Evolutionary conservation across 371 early-diverging fungal species (phyloP), one percentile per base, ranked within the genome.

Genomic region (Syncephalastrum sp.): DNA sequence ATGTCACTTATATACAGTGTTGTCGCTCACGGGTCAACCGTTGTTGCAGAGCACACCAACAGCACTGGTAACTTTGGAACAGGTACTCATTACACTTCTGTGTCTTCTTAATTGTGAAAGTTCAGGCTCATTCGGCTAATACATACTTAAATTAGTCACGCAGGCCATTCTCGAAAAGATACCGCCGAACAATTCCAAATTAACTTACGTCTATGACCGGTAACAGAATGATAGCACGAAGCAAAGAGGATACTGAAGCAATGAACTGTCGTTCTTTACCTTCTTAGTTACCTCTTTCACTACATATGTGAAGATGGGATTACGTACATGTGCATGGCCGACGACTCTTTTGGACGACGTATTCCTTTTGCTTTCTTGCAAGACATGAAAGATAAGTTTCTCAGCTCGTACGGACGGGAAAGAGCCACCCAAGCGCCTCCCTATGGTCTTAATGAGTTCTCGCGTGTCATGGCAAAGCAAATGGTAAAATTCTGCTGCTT

Each of bases 191-290:
- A 89, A 94, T 74, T 91, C 91, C 29, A 93, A 93, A 64, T 75
- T 95, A 51, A 92, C 94, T 10, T 95, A 92, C 65, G 92, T 91
- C 42, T 93, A 92, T 64, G 94, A 94, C 74, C 79, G 91, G 89
- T 91, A 80, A 59, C 38, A 33, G 10, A 43, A 23, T 47, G 19
- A 6, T 25, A 16, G 5, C 4, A 29, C 4, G 29, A 29, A 6
- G 0, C 29, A 29, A 29, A 29, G 29, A 29, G 6, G 3, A 4
- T 6, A 29, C 7, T 7, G 3, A 6, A 29, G 7, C 7, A 29
- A 29, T 29, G 7, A 6, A 29, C 21, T 21, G n/a, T 25, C 27
- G 4, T 21, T 24, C 42, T 41, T n/a, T 54, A n/a, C 3, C 14
- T 0, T 49, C n/a, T n/a, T 58, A 90, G 91, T 66, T 90, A 90